These are phyloP conservation scores for Blastobotrys ciferrii DNA, from an alignment of 1,139 yeast genomes.

Conservation along the genomic window DNA sequence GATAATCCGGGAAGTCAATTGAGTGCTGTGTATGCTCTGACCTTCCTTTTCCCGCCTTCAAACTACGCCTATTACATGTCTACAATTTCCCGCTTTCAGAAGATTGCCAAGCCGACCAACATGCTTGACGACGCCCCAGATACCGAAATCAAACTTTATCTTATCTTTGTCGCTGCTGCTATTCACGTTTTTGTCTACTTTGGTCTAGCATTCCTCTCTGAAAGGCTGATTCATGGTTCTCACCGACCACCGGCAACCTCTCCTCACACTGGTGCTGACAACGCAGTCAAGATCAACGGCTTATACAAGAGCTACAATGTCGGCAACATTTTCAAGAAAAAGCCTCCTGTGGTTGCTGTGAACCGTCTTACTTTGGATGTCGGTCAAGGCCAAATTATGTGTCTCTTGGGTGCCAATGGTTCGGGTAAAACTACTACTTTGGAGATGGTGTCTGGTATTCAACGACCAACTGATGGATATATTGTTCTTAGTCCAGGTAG, in stretches of 20 bases:
- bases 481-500: slow-evolving; percentile 30
- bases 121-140: slow-evolving; percentile 32
- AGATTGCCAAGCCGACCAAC: slow-evolving; percentile 23
- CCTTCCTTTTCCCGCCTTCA: slow-evolving; percentile 39
- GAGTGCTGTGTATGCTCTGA: slow-evolving; percentile 33
- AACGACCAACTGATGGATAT: slow-evolving; percentile 30
- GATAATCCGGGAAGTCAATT: slow-evolving; percentile 23
- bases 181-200: slow-evolving; percentile 32
- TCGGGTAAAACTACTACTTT: slow-evolving; percentile 42
- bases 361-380: slow-evolving; percentile 31
- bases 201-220: slow-evolving; percentile 28
- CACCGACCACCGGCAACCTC: slow-evolving; percentile 16
- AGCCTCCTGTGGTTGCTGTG: slow-evolving; percentile 33
- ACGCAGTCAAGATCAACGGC: slow-evolving; percentile 24
- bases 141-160: slow-evolving; percentile 30
- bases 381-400: slow-evolving; percentile 35
- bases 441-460: slow-evolving; percentile 40
- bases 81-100: slow-evolving; percentile 33
- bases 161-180: slow-evolving; percentile 34
- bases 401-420: slow-evolving; percentile 41
- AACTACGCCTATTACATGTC: slow-evolving; percentile 36
- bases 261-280: slow-evolving; percentile 18
- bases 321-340: slow-evolving; percentile 18
- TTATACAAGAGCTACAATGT: slow-evolving; percentile 30
- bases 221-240: slow-evolving; percentile 30